Conservation (phyloP, 768 basidiomycete species). For the Hygrophorus pudorinus region DNA sequence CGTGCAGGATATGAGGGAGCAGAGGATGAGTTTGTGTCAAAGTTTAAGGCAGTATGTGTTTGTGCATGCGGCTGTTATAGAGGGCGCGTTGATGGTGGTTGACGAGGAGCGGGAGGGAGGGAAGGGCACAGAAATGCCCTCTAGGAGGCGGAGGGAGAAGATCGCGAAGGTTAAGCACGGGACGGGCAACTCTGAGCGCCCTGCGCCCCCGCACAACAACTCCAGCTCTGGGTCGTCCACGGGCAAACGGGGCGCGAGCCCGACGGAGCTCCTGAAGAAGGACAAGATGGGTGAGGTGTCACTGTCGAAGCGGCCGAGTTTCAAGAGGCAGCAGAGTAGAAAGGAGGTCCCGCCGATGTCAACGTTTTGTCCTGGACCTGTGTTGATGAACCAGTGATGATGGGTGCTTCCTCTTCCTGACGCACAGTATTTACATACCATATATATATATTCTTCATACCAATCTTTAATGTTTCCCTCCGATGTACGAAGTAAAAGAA, state of each 20-base stretch:
- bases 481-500: too few relatives aligned
- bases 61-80: conserved; percentile 78
- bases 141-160: conserved; percentile 1
- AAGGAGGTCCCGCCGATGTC: not conserved
- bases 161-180: too few relatives aligned
- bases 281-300: conserved; percentile 45
- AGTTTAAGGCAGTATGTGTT: conserved; percentile 92
- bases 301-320: conserved; percentile 57
- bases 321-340: conserved; percentile 35
- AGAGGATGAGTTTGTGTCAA: conserved; percentile 95
- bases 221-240: conserved; percentile 22
- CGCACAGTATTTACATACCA: too few relatives aligned
- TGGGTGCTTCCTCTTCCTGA: too few relatives aligned
- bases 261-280: conserved; percentile 58
- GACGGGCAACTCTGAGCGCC: not conserved
- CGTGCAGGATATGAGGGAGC: conserved; percentile 89
- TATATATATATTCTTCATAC: too few relatives aligned
- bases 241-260: conserved; percentile 61
- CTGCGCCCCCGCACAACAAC: conserved; percentile 3
- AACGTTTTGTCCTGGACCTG: too few relatives aligned
- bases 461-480: too few relatives aligned
- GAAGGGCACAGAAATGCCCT: conserved; percentile 9
- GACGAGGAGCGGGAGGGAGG: conserved; percentile 51
- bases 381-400: too few relatives aligned
- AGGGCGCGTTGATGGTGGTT: conserved; percentile 67